These are phyloP conservation scores for Phyllostachys edulis DNA, from an alignment of 176 grass and related monocot species.

Conservation along the genomic window DNA sequence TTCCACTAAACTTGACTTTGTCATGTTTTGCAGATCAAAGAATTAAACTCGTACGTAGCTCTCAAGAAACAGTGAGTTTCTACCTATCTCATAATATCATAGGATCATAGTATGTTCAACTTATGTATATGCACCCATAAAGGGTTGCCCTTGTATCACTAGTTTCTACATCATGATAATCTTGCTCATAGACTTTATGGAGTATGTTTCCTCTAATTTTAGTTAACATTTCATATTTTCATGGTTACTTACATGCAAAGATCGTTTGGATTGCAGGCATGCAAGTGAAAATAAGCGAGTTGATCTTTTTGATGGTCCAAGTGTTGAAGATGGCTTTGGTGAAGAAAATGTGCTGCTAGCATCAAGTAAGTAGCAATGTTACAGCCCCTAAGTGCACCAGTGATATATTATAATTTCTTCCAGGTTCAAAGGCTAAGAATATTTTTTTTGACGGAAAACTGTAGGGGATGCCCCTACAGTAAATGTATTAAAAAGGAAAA, in stretches of 20 bases:
- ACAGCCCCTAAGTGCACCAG: neutral
- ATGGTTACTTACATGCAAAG: neutral
- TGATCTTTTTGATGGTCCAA: slow-evolving; percentile 84
- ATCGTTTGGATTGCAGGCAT: slow-evolving; percentile 50
- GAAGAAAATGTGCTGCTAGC: slow-evolving; percentile 82
- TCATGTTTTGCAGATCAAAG: slow-evolving; percentile 85
- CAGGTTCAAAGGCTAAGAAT: neutral
- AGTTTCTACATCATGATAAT: neutral
- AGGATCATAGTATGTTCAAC: neutral
- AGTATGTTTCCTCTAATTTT: neutral
- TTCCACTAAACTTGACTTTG: slow-evolving; percentile 15
- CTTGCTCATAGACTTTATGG: neutral
- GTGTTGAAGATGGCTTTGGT: slow-evolving; percentile 69
- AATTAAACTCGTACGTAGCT: slow-evolving; percentile 94
- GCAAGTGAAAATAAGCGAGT: slow-evolving; percentile 82
- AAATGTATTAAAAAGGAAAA: too few species aligned
- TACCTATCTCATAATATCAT: slow-evolving; percentile 11
- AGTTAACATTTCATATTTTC: neutral
- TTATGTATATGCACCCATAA: neutral
- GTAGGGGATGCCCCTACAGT: too few species aligned
- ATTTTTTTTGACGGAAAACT: neutral
- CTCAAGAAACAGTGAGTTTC: slow-evolving; percentile 95
- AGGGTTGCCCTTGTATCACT: neutral
- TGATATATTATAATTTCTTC: neutral
- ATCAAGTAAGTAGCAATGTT: slow-evolving; percentile 63